These are phyloP conservation scores for Chenopodium album DNA, from an alignment of 148 eudicot species.

Conservation along the genomic window DNA sequence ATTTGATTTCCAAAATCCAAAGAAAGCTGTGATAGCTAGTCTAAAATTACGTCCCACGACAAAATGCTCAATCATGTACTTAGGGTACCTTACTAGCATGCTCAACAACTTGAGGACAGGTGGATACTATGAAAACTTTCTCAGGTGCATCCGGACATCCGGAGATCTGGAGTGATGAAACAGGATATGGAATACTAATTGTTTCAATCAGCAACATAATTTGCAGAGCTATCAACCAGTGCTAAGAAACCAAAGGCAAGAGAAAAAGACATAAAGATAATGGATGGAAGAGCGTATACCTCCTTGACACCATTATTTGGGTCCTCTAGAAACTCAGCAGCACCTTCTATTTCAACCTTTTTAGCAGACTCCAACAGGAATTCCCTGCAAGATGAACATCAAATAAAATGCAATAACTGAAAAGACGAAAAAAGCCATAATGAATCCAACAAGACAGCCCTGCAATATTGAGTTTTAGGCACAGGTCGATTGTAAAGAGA, in stretches of 20 bases:
- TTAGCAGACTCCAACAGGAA: constrained; percentile 76
- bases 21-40: background rate
- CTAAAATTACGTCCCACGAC: background rate
- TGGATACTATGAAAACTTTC: background rate
- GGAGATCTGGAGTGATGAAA: background rate
- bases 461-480: background rate
- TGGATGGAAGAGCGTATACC: constrained; percentile 36
- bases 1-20: too few relatives aligned
- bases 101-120: background rate
- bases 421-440: background rate
- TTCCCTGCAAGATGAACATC: constrained; percentile 44
- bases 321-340: constrained; percentile 78
- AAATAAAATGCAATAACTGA: background rate
- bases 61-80: background rate
- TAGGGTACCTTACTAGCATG: background rate
- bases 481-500: too few relatives aligned
- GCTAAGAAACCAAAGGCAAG: background rate
- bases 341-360: constrained; percentile 85
- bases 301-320: constrained; percentile 74
- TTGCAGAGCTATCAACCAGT: background rate
- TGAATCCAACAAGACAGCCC: background rate
- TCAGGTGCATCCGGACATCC: background rate
- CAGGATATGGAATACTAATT: background rate
- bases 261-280: background rate
- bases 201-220: background rate